These are phyloP conservation scores for Fusarium mexicanum DNA, from an alignment of 2,329 filamentous ascomycete genomes.

Conservation along the genomic window DNA sequence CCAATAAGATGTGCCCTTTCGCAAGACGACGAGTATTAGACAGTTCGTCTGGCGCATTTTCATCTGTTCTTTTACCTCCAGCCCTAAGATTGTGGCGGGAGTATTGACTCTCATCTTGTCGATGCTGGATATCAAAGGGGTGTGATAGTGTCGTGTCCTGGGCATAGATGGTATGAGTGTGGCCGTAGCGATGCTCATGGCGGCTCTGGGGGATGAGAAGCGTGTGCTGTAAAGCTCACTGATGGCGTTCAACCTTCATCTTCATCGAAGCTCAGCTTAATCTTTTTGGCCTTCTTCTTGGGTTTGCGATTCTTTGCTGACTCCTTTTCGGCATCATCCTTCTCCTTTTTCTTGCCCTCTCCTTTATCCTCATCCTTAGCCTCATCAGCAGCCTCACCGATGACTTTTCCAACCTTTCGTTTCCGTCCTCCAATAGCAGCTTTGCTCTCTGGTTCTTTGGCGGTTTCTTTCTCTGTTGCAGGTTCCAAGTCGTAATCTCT, in stretches of 20 bases:
- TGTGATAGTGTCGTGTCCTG: background rate
- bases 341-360: constrained; percentile 21
- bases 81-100: background rate
- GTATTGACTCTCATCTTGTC: background rate
- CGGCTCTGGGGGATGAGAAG: background rate
- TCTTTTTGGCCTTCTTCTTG: constrained; percentile 69
- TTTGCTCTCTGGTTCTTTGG: constrained; percentile 43
- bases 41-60: background rate
- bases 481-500: constrained; percentile 35
- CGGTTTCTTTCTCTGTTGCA: constrained; percentile 47
- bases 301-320: constrained; percentile 45
- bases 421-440: constrained; percentile 57
- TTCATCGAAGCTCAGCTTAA: constrained; percentile 74
- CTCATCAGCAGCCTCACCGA: constrained; percentile 48
- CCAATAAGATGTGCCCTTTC: background rate
- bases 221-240: background rate
- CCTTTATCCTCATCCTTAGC: constrained; percentile 13
- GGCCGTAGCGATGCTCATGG: background rate
- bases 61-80: background rate
- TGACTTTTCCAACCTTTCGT: constrained; percentile 59
- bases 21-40: background rate
- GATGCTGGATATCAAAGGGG: background rate
- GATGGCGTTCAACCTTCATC: constrained; percentile 57
- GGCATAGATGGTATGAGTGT: background rate
- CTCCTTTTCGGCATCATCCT: constrained; percentile 39